phyloP scores from a whole-genome alignment of 257 asterid genomes.

The Fraxinus americana region DNA sequence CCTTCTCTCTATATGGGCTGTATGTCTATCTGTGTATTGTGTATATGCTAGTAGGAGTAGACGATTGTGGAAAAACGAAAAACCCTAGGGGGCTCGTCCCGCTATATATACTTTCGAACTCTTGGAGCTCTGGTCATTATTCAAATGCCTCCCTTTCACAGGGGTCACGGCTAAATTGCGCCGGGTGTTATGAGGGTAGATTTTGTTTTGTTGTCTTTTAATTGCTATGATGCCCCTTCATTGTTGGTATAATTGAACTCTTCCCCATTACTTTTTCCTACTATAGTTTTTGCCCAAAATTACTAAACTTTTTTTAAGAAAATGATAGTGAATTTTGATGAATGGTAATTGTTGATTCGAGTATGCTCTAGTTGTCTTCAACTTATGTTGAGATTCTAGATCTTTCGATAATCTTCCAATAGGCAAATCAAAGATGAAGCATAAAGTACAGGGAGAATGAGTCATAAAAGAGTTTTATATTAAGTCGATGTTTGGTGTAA shows the following conservation, averaged over 20 bases:
- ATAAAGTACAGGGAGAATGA: too few relatives aligned
- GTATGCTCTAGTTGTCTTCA: too few relatives aligned
- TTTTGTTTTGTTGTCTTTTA: not conserved
- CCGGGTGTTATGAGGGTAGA: slow-evolving; percentile 15
- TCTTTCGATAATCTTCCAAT: too few relatives aligned
- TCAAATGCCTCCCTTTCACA: slow-evolving; percentile 19
- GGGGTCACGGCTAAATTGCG: slow-evolving; percentile 34
- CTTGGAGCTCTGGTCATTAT: slow-evolving; percentile 26
- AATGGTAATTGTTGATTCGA: too few relatives aligned
- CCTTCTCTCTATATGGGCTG: not conserved
- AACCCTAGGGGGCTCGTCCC: slow-evolving; percentile 57
- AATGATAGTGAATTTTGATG: too few relatives aligned
- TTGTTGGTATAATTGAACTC: not conserved
- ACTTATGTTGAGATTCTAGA: too few relatives aligned
- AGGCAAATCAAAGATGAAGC: too few relatives aligned
- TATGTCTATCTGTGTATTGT: slow-evolving; percentile 7
- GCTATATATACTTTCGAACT: slow-evolving; percentile 51
- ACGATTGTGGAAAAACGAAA: slow-evolving; percentile 28
- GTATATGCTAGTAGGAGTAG: slow-evolving; percentile 26
- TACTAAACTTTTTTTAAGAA: too few relatives aligned
- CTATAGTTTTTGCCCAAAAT: not conserved
- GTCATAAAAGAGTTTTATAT: too few relatives aligned
- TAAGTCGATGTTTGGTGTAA: too few relatives aligned
- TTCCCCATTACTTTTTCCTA: not conserved
- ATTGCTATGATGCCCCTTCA: not conserved